A percentile compares a stretch with the other conserved stretches of the same genome.
These are phyloP conservation scores for Phytophthora pisi DNA, from an alignment of 352 stramenopile species.

Conservation along the genomic window DNA sequence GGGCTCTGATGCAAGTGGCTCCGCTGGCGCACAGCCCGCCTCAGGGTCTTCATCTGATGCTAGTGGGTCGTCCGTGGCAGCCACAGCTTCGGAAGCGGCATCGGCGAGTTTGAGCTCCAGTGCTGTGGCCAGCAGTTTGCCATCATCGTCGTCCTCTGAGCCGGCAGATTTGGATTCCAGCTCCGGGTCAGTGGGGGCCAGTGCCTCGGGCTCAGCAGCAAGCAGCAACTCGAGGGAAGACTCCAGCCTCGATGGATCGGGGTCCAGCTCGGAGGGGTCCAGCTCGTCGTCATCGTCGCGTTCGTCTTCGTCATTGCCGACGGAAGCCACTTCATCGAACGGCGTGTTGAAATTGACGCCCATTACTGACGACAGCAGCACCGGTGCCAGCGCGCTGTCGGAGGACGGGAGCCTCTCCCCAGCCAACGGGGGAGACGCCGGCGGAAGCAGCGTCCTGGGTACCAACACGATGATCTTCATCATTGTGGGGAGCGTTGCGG, in stretches of 20 bases:
- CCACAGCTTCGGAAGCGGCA: conserved; percentile 5
- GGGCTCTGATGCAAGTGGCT: conserved; percentile 8
- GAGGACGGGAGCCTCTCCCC: conserved; percentile 19
- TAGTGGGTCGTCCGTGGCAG: not conserved
- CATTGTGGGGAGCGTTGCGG: conserved; percentile 33
- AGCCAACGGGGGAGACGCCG: conserved; percentile 20
- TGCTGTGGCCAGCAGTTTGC: not conserved
- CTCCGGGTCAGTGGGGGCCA: conserved; percentile 19
- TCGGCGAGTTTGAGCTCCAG: conserved; percentile 11
- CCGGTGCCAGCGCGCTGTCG: conserved; percentile 29
- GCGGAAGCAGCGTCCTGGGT: conserved; percentile 15
- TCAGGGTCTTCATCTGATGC: conserved; percentile 14
- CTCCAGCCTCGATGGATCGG: conserved; percentile 19
- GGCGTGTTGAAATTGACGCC: conserved; percentile 32
- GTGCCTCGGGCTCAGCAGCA: conserved; percentile 4
- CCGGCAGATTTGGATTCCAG: not conserved
- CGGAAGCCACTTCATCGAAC: conserved; percentile 18
- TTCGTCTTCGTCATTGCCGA: conserved; percentile 17
- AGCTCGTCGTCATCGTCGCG: conserved; percentile 10
- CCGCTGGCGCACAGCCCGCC: not conserved
- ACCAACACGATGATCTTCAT: conserved; percentile 39
- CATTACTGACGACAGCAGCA: conserved; percentile 32
- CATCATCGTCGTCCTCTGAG: too few relatives aligned
- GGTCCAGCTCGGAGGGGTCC: conserved; percentile 15
- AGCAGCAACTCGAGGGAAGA: conserved; percentile 14